phyloP scores from a whole-genome alignment of 2,329 filamentous ascomycete genomes.

The Clarireedia sp. region DNA sequence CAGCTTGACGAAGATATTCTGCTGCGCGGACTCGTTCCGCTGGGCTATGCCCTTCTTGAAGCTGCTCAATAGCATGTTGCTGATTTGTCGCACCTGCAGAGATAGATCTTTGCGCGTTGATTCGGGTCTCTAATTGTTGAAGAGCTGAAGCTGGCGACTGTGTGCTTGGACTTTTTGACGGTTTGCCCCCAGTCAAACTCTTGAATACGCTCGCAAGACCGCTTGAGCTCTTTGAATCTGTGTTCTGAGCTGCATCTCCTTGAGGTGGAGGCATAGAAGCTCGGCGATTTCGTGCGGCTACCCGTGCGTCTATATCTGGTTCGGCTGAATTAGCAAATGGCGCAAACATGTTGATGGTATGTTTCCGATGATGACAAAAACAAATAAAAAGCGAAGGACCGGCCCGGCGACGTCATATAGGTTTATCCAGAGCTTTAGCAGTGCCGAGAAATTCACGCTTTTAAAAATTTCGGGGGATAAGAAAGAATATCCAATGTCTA shows the following conservation, averaged over 20 bases:
- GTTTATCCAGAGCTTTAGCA: too few relatives aligned
- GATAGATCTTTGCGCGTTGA: slow-evolving; percentile 30
- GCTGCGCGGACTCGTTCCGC: slow-evolving; percentile 50
- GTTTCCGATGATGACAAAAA: too few relatives aligned
- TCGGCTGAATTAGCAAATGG: slow-evolving; percentile 5
- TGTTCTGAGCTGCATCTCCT: slow-evolving; percentile 47
- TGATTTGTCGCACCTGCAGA: slow-evolving; percentile 44
- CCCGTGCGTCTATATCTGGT: slow-evolving; percentile 2
- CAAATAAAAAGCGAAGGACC: too few relatives aligned
- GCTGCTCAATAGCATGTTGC: slow-evolving; percentile 44
- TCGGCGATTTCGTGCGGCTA: slow-evolving; percentile 10
- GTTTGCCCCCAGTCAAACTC: slow-evolving; percentile 47
- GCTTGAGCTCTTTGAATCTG: slow-evolving; percentile 47
- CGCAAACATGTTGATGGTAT: background rate
- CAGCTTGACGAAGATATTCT: slow-evolving; percentile 45
- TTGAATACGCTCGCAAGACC: slow-evolving; percentile 58
- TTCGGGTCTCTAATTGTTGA: slow-evolving; percentile 36
- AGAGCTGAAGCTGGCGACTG: slow-evolving; percentile 32
- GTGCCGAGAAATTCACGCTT: background rate
- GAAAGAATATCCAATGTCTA: too few relatives aligned
- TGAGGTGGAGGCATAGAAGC: slow-evolving; percentile 51
- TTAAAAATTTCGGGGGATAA: too few relatives aligned
- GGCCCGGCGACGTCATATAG: too few relatives aligned
- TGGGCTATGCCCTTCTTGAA: slow-evolving; percentile 43
- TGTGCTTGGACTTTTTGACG: slow-evolving; percentile 41